Conservation (phyloP, 352 stramenopile species). For the Thalassiosira exigua region DNA sequence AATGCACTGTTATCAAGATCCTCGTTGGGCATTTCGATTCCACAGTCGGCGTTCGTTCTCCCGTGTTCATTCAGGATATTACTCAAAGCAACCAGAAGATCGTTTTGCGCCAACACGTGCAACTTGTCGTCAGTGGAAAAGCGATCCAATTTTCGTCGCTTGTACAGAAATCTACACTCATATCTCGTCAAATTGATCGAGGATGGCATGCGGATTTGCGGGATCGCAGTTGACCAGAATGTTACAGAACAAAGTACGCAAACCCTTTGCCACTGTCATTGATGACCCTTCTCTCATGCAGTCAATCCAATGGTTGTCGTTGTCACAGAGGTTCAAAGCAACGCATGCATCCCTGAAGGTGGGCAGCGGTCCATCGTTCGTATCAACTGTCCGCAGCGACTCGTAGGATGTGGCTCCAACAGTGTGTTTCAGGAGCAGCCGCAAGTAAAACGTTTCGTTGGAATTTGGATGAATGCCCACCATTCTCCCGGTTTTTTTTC, state of each 20-base stretch:
- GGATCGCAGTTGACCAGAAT: slow-evolving; percentile 18
- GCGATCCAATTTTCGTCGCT: slow-evolving; percentile 6
- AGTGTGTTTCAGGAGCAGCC: slow-evolving; percentile 19
- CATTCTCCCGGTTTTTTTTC: background rate
- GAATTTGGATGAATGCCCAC: background rate
- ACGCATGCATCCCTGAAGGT: slow-evolving; percentile 10
- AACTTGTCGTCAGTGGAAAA: background rate
- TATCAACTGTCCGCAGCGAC: slow-evolving; percentile 13
- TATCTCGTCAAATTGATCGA: slow-evolving; percentile 8
- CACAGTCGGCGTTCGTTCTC: background rate
- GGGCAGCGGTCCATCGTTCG: background rate
- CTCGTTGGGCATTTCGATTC: background rate
- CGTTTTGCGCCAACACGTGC: background rate
- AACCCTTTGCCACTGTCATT: background rate
- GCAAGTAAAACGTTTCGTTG: background rate
- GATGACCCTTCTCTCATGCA: slow-evolving; percentile 3
- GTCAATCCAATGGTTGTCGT: slow-evolving; percentile 17
- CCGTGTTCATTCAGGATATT: background rate
- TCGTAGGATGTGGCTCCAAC: background rate
- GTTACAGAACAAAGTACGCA: slow-evolving; percentile 20
- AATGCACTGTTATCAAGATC: background rate
- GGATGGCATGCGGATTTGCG: slow-evolving; percentile 12
- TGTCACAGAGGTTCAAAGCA: slow-evolving; percentile 5
- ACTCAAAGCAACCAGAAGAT: slow-evolving; percentile 1
- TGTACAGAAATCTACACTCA: slow-evolving; percentile 28